Evolutionary conservation across 2,329 filamentous ascomycete genomes (phyloP).

Genomic region (Xylaria sp.): DNA sequence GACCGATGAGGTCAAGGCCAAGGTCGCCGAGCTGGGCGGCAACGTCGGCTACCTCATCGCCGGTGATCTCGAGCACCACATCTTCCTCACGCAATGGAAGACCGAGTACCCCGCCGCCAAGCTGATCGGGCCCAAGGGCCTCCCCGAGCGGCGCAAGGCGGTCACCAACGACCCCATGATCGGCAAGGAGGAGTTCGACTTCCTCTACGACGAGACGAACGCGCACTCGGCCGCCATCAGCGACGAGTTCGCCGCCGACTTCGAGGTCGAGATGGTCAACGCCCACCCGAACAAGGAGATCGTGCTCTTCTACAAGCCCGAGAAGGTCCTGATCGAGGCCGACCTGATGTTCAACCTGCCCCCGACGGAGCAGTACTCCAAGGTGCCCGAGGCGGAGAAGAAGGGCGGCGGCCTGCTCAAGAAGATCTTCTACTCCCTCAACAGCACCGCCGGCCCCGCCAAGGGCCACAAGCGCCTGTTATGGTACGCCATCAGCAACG

Average conservation of each 20-base stretch:
- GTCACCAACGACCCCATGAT: constrained; percentile 67
- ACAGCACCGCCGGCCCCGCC: constrained; percentile 72
- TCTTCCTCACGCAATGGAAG: constrained; percentile 89
- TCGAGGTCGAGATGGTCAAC: constrained; percentile 85
- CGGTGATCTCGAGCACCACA: constrained; percentile 92
- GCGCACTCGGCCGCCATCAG: constrained; percentile 66
- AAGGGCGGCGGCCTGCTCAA: constrained; percentile 53
- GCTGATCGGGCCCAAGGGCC: constrained; percentile 83
- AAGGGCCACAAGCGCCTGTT: constrained; percentile 81
- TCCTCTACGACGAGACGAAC: constrained; percentile 72
- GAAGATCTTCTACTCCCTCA: constrained; percentile 62
- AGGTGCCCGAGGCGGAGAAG: constrained; percentile 61
- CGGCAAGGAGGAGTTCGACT: constrained; percentile 67
- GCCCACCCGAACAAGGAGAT: constrained; percentile 86
- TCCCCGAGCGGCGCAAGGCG: constrained; percentile 82
- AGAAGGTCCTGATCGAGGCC: constrained; percentile 83
- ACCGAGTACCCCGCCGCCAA: constrained; percentile 80
- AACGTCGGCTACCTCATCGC: constrained; percentile 87
- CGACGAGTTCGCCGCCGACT: constrained; percentile 85
- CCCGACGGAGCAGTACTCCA: constrained; percentile 83
- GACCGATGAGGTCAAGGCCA: constrained; percentile 76
- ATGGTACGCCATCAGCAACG: constrained; percentile 76
- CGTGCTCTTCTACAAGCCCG: constrained; percentile 85
- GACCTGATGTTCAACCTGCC: constrained; percentile 95
- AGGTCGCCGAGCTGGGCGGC: constrained; percentile 72